A percentile compares a stretch with the other conserved stretches of the same genome.
These are phyloP conservation scores for Chlorella sp. DNA, from an alignment of 139 green algal genomes.

Conservation along the genomic window DNA sequence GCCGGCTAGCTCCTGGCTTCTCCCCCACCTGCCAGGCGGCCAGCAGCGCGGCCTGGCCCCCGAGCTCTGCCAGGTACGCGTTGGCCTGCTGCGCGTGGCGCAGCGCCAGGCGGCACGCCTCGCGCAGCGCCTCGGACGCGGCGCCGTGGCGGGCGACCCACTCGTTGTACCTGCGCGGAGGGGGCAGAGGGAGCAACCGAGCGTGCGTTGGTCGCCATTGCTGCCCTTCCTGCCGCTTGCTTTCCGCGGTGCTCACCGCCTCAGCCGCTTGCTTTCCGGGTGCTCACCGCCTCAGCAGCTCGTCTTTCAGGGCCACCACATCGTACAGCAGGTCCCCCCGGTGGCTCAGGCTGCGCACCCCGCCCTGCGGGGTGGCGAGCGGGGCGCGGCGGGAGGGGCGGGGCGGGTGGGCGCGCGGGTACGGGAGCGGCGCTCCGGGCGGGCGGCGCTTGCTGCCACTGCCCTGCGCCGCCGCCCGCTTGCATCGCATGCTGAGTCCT, in stretches of 20 bases:
- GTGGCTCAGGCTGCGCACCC: conserved; percentile 23
- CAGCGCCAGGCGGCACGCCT: conserved; percentile 46
- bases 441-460: too few species aligned
- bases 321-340: conserved; percentile 40
- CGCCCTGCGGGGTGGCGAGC: too few species aligned
- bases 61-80: conserved; percentile 42
- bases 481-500: too few species aligned
- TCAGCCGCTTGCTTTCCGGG: neutral
- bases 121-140: conserved; percentile 33
- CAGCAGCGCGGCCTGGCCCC: conserved; percentile 47
- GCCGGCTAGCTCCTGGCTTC: too few species aligned
- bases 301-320: conserved; percentile 40
- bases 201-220: too few species aligned
- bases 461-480: too few species aligned
- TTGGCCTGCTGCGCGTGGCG: conserved; percentile 64
- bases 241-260: neutral
- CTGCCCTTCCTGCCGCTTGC: too few species aligned
- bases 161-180: conserved; percentile 25
- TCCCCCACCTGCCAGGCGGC: conserved; percentile 56
- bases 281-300: conserved; percentile 29
- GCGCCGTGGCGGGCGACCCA: conserved; percentile 26
- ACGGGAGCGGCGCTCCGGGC: too few species aligned
- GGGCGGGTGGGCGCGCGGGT: too few species aligned
- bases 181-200: too few species aligned
- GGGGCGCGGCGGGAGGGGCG: too few species aligned